These are phyloP conservation scores for Endoconidiophora polonica DNA, from an alignment of 2,329 filamentous ascomycete genomes.

Conservation along the genomic window DNA sequence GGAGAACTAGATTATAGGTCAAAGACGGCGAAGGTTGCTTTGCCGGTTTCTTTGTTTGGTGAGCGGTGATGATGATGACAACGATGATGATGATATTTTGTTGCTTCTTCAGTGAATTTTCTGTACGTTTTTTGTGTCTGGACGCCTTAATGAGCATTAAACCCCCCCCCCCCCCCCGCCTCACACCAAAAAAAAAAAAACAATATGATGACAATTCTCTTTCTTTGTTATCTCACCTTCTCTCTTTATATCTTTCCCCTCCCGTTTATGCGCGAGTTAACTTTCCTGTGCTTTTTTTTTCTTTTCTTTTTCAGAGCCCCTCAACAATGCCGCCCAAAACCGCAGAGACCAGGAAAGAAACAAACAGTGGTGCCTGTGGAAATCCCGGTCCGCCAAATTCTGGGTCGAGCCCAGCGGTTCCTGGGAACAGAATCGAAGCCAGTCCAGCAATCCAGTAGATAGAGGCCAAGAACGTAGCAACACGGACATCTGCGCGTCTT, in stretches of 20 bases:
- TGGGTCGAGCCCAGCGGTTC: constrained; percentile 25
- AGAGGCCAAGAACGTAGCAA: constrained; percentile 22
- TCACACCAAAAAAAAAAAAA: not conserved
- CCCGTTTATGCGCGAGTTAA: too few relatives aligned
- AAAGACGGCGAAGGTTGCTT: not conserved
- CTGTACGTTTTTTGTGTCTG: too few relatives aligned
- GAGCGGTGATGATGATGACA: too few relatives aligned
- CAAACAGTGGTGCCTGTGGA: constrained; percentile 23
- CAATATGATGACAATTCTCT: too few relatives aligned
- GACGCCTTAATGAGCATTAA: not conserved
- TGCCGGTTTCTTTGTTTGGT: too few relatives aligned
- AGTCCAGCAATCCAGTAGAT: constrained; percentile 28
- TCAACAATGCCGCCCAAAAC: constrained; percentile 7
- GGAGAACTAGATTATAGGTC: not conserved
- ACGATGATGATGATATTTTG: too few relatives aligned
- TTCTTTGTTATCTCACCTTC: too few relatives aligned
- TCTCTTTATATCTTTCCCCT: not conserved
- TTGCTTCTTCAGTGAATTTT: too few relatives aligned
- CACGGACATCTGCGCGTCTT: constrained; percentile 19
- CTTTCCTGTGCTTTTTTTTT: not conserved
- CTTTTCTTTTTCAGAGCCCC: not conserved
- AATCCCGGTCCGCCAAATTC: constrained; percentile 28
- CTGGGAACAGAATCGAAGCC: constrained; percentile 22
- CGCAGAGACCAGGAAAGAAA: constrained; percentile 16
- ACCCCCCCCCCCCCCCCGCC: not conserved